These are phyloP conservation scores for Leccinum variicolor DNA, from an alignment of 768 basidiomycete genomes.

Conservation along the genomic window DNA sequence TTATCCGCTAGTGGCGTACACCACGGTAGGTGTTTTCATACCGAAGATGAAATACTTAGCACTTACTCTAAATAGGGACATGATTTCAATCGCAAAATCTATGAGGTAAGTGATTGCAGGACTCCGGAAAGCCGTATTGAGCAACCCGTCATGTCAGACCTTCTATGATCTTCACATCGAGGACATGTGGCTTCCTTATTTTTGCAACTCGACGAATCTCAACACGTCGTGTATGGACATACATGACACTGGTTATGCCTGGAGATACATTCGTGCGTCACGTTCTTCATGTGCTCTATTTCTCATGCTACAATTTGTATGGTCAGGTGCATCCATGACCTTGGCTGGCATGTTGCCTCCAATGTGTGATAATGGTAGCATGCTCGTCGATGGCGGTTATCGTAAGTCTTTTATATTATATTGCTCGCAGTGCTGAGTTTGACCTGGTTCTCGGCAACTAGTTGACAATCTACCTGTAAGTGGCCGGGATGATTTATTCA, in stretches of 20 bases:
- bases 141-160: constrained; percentile 41
- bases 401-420: constrained; percentile 45
- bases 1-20: constrained; percentile 74
- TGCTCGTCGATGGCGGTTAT: constrained; percentile 89
- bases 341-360: constrained; percentile 94
- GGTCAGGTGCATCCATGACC: constrained; percentile 91
- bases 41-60: not conserved
- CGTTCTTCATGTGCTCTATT: not conserved
- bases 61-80: constrained; percentile 61
- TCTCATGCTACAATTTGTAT: constrained; percentile 4
- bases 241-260: constrained; percentile 98
- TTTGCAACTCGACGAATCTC: constrained; percentile 98
- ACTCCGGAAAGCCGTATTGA: constrained; percentile 5
- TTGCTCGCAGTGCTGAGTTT: constrained; percentile 5
- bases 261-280: constrained; percentile 80
- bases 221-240: constrained; percentile 95
- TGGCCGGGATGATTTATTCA: not conserved
- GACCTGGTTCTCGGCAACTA: constrained; percentile 26
- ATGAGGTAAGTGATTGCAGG: constrained; percentile 54
- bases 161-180: constrained; percentile 95
- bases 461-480: constrained; percentile 87
- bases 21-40: constrained; percentile 46
- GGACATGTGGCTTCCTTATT: constrained; percentile 99
- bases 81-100: constrained; percentile 92
- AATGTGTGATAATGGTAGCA: constrained; percentile 88